A percentile compares a stretch with the other conserved stretches of the same genome.
These are phyloP conservation scores for Daldinia vernicosa DNA, from an alignment of 495 filamentous ascomycete species.

Conservation along the genomic window DNA sequence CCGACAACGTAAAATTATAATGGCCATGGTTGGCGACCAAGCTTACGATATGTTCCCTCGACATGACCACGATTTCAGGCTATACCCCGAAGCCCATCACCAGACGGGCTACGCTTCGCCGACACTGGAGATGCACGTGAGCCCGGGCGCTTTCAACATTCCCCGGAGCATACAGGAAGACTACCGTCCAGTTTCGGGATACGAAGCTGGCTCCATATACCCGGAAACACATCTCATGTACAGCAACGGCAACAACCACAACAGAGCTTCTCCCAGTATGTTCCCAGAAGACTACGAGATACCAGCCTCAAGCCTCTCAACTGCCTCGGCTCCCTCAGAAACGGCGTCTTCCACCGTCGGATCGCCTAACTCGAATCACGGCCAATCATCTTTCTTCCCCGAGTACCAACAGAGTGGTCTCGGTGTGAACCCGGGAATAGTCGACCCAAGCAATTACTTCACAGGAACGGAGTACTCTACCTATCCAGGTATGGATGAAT, in stretches of 20 bases:
- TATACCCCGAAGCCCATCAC: slow-evolving; percentile 56
- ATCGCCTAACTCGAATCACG: slow-evolving; percentile 76
- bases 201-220: slow-evolving; percentile 47
- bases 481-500: slow-evolving; percentile 59
- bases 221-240: slow-evolving; percentile 50
- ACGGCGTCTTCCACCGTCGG: slow-evolving; percentile 80
- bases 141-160: slow-evolving; percentile 51
- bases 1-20: slow-evolving; percentile 27
- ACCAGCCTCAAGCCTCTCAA: slow-evolving; percentile 69
- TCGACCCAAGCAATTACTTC: slow-evolving; percentile 67
- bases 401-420: slow-evolving; percentile 71
- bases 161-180: slow-evolving; percentile 53
- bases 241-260: slow-evolving; percentile 39
- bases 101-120: slow-evolving; percentile 49
- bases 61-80: slow-evolving; percentile 52
- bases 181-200: slow-evolving; percentile 48
- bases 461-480: slow-evolving; percentile 65
- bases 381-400: slow-evolving; percentile 65
- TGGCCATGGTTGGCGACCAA: slow-evolving; percentile 45
- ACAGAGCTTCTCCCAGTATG: slow-evolving; percentile 52
- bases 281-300: slow-evolving; percentile 58
- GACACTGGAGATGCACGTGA: slow-evolving; percentile 54
- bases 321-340: slow-evolving; percentile 75
- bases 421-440: slow-evolving; percentile 71
- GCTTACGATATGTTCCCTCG: slow-evolving; percentile 48